Base-by-base conservation (phyloP, 352 stramenopile species). In the Hyaloperonospora brassicae region DNA sequence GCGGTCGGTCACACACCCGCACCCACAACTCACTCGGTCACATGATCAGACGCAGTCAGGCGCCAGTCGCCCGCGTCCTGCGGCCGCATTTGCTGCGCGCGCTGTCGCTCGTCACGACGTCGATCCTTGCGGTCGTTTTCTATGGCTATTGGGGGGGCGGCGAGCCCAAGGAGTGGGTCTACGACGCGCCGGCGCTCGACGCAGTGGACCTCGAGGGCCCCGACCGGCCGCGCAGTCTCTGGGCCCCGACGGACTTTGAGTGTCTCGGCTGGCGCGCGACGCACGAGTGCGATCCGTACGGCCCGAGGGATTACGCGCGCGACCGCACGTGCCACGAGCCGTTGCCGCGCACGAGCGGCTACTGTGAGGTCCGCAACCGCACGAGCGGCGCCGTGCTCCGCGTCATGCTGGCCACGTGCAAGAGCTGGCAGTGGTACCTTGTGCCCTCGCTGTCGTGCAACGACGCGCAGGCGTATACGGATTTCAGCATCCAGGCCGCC, bases 391-490 rank as follows among this genome's bases (percentile, higher is more conserved):
- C 74, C 36, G 53, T 63, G 1, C 48, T 80, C 9, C 77, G 64
- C 43, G 68, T 89, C 39, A 88, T 92, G 81, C 55, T 84, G 47
- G 48, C 71, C 14, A 89, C 76, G n/a, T 89, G 79, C 64, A 78
- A 82, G 55, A 80, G 70, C 39, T 88, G 73, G 76, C 73, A 70
- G 17, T 80, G 72, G 67, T 72, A 68, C 57, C 52, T 84, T 21
- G 70, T 86, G 4, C 59, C 70, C 34, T 60, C 40, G 25, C 52
- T 87, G 45, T 84, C 74, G 44, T 92, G 81, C 57, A 61, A 68
- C 14, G 79, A 89, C 44, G 81, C 73, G 17, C 48, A 67, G 13
- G 27, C 43, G 12, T 90, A 89, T 44, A 86, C 77, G 0, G 78
- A 90, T 53, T 93, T 88, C 43, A 85, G 76, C 47, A 65, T 84